A percentile compares a stretch with the other conserved stretches of the same genome.
Conservation (phyloP, 805 yeast genomes). For the Starmerella sirachaensis region DNA sequence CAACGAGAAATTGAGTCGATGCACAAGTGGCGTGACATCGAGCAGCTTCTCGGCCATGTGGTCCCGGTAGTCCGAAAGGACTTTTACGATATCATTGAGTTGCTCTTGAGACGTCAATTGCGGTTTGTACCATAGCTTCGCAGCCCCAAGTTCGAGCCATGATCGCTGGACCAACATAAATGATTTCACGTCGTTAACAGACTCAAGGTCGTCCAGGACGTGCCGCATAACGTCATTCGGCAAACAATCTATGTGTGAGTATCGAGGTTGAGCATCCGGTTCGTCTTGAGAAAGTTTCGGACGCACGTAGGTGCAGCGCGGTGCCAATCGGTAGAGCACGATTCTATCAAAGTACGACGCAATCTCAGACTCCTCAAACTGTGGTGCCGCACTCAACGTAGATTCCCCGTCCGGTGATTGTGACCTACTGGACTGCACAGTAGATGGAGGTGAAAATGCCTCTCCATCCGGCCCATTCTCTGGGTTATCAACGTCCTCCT, state of each 20-base stretch:
- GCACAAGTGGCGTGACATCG: conserved; percentile 47
- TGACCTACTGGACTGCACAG: conserved; percentile 9
- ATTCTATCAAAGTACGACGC: too few species aligned
- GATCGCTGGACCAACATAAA: conserved; percentile 58
- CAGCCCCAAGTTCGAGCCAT: conserved; percentile 70
- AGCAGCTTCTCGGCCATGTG: conserved; percentile 21
- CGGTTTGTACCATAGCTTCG: conserved; percentile 65
- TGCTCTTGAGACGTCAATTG: neutral
- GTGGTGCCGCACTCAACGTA: neutral
- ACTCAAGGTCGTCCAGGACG: conserved; percentile 19
- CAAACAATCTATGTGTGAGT: conserved; percentile 22
- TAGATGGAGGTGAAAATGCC: too few species aligned
- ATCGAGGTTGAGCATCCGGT: neutral
- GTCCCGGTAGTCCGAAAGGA: neutral
- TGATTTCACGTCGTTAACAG: conserved; percentile 21
- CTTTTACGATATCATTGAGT: neutral
- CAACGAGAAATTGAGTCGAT: conserved; percentile 66
- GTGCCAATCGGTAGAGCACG: too few species aligned
- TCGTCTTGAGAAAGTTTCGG: too few species aligned
- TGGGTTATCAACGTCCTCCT: too few species aligned
- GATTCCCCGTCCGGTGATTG: conserved; percentile 2
- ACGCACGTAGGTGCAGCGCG: too few species aligned
- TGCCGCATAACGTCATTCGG: conserved; percentile 36
- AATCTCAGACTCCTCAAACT: neutral
- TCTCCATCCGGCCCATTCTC: too few species aligned